A percentile compares a stretch with the other conserved stretches of the same genome.
Conservation (phyloP, 75 land plant species). For the Selaginella tamariscina region DNA sequence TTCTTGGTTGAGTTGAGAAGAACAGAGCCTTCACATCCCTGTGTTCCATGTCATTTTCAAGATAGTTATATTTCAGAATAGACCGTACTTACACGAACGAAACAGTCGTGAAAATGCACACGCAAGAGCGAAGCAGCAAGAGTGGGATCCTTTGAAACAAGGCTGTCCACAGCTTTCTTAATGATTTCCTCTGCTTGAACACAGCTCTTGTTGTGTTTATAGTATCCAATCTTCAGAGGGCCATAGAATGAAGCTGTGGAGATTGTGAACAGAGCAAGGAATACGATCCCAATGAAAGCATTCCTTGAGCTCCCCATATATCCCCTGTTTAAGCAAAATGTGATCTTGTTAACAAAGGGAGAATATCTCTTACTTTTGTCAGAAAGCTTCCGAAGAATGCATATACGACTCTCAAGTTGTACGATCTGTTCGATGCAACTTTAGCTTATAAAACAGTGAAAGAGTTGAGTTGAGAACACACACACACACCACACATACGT, state of each 20-base stretch:
- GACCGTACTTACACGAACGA: background rate
- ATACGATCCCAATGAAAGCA: background rate
- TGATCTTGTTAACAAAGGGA: too few relatives aligned
- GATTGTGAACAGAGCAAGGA: background rate
- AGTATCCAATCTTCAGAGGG: constrained; percentile 9
- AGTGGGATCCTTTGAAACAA: background rate
- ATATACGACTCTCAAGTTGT: too few relatives aligned
- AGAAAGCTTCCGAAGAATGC: too few relatives aligned
- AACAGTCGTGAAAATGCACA: constrained; percentile 9
- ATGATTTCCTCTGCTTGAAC: background rate
- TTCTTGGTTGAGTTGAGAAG: constrained; percentile 3
- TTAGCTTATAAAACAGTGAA: too few relatives aligned
- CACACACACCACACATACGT: too few relatives aligned
- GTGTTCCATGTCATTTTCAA: background rate
- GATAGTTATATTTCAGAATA: background rate
- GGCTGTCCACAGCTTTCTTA: background rate
- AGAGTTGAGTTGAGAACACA: too few relatives aligned
- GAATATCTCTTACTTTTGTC: too few relatives aligned
- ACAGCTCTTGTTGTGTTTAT: background rate
- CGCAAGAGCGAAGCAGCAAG: background rate
- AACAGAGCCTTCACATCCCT: constrained; percentile 8
- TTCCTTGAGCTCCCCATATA: too few relatives aligned
- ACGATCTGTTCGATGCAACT: too few relatives aligned
- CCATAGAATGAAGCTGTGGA: background rate
- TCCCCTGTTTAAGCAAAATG: too few relatives aligned